Base-by-base conservation (phyloP, 1,284 basidiomycete species). In the Cystobasidium pallidum region DNA sequence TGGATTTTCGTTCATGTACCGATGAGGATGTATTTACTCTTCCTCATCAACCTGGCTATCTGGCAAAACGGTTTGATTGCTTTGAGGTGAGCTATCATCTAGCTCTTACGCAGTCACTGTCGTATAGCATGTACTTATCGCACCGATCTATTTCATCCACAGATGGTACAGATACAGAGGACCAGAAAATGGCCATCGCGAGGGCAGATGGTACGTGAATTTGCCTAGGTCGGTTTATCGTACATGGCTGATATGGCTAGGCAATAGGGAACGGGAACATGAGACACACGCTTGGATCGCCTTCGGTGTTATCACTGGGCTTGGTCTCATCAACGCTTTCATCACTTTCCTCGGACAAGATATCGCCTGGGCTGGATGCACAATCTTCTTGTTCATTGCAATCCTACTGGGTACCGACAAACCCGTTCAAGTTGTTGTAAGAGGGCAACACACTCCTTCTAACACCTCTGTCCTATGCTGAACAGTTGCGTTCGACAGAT, bases 51-150 rank as follows among this genome's bases (percentile, higher is more conserved):
- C 21, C 52, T 74, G 45, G 74, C 75, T 28, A 55, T 75, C 28
- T 75, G 75, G 75, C 75, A 76, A 45, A 66, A 70, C 43, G 75
- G 75, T 21, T 66, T 76, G 30, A 71, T 76, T 43, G 75, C 75
- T 7, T 57, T 76, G 41, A 55, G 66, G 72, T 73, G 41, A 45
- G 72, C 11, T 6, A 36, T 34, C 19, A 10, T 10, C 19, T 21
- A n/a, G 6, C 8, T 10, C n/a, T 6, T 2, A 54, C 15, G 54
- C 30, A 13, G 24, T 51, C 24, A 51, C 21, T 3, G 6, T 15
- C 45, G n/a, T 47, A 17, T 1, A 10, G 21, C 19, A 39, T 19
- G 15, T 26, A 47, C 51, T 59, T 11, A 59, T 19, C n/a, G n/a
- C 28, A 17, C 58, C 62, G 30, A 39, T 3, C 3, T 10, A 19